Evolutionary conservation across 495 filamentous ascomycete species (phyloP).

Genomic region (Penicillium fimorum): DNA sequence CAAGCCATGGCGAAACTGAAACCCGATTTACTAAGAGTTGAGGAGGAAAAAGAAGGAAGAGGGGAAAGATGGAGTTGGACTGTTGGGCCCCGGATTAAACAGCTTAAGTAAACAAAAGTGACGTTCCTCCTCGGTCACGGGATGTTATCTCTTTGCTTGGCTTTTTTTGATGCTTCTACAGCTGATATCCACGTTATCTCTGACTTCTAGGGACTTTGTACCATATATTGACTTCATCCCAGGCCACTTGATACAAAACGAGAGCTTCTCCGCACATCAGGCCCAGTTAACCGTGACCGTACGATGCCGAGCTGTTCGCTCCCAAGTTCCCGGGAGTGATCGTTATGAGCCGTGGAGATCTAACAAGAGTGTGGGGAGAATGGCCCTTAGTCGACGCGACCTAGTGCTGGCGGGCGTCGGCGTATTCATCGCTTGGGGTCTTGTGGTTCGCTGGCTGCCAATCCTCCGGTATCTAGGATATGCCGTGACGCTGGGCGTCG

Average conservation of each 20-base stretch:
- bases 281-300: conserved; percentile 2
- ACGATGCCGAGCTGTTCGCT: conserved; percentile 18
- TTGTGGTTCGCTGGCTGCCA: conserved; percentile 76
- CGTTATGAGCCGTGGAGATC: conserved; percentile 37
- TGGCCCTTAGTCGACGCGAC: conserved; percentile 78
- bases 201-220: background rate
- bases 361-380: conserved; percentile 45
- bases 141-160: conserved; percentile 12
- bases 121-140: conserved; percentile 24
- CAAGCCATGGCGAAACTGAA: conserved; percentile 32
- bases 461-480: conserved; percentile 75
- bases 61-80: background rate
- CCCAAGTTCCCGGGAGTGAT: conserved; percentile 24
- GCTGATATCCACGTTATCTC: background rate
- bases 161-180: conserved; percentile 1
- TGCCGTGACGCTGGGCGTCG: conserved; percentile 67
- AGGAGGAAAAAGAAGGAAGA: background rate
- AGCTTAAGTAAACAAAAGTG: conserved; percentile 38
- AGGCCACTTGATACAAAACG: background rate
- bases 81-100: conserved; percentile 6
- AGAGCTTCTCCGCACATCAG: conserved; percentile 1
- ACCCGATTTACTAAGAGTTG: too few relatives aligned
- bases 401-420: conserved; percentile 65
- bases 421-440: conserved; percentile 82
- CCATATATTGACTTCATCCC: background rate